Evolutionary conservation across 441 rosid species (phyloP), one percentile per base, ranked within the genome.

Genomic region (Aquilaria agallochum): DNA sequence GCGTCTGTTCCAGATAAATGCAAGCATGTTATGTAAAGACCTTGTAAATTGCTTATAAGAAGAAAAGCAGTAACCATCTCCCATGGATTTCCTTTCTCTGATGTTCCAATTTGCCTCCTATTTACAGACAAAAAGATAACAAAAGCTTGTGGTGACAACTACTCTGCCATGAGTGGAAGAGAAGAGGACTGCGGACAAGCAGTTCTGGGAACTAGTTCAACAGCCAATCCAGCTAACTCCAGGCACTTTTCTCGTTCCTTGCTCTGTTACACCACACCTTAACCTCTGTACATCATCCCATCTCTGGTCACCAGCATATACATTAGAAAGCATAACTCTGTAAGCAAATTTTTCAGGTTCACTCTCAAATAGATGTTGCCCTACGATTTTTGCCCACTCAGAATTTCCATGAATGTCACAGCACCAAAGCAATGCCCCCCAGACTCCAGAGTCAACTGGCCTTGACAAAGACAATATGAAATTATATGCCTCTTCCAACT

Each of bases 401-500:
- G 82, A 54, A 56, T 85, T 72, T 62, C 86, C 84, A 65, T 76
- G 78, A 67, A 56, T 42, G 50, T 86, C 79, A 59, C 96, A 94
- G 76, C 96, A 90, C 13, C 92, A 82, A 70, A 90, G 69, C 42
- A 94, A 54, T 32, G 96, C 96, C 68, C 93, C 95, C 85, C 89
- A 94, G 32, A 89, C 70, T 47, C 90, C 89, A 53, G 88, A 79
- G 70, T 89, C 92, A 62, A 90, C 78, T 10, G 96, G 95, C 64
- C 68, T 74, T 31, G 55, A 75, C 81, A 83, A 76, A 57, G 92
- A 81, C 79, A 70, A 59, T 15, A 89, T 69, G 53, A 85, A 79
- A 55, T 67, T 62, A 64, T 76, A 89, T 8, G 96, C 95, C 74
- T 79, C 90, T 63, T 86, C 85, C 74, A 92, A 66, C 55, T 80